Percentiles rank a stretch among this genome's conserved stretches.
Conservation (phyloP, 163 green algal genomes). For the Scenedesmus sp. region DNA sequence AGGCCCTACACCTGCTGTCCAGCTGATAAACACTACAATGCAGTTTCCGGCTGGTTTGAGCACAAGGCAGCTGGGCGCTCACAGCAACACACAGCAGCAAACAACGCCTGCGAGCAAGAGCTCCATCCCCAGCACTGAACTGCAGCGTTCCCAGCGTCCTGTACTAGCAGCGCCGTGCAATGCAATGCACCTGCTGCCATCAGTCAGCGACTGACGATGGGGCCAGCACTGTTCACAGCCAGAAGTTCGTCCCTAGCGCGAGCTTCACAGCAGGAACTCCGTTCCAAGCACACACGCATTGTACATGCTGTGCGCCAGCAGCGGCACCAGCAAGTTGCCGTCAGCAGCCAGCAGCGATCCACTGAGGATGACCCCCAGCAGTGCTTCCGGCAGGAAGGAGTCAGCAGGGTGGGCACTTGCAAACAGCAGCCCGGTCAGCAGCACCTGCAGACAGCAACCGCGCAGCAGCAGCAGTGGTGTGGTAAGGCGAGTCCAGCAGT, state of each 20-base stretch:
- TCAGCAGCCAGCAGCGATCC: constrained; percentile 31
- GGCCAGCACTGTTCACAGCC: not conserved
- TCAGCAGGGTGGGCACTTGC: constrained; percentile 38
- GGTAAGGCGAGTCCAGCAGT: too few relatives aligned
- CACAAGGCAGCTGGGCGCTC: too few relatives aligned
- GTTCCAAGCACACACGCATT: constrained; percentile 24
- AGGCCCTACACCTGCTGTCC: too few relatives aligned
- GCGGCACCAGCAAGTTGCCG: constrained; percentile 40
- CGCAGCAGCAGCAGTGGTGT: constrained; percentile 3
- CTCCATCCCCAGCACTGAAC: too few relatives aligned
- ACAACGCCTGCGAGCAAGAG: too few relatives aligned
- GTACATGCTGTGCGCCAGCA: constrained; percentile 48
- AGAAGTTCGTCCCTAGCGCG: not conserved
- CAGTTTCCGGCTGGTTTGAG: too few relatives aligned
- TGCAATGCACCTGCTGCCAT: too few relatives aligned
- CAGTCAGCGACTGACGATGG: too few relatives aligned
- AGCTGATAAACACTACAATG: too few relatives aligned
- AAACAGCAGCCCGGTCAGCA: constrained; percentile 39
- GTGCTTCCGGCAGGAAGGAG: constrained; percentile 13
- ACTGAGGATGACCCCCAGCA: constrained; percentile 30
- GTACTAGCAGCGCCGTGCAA: too few relatives aligned
- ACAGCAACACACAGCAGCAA: too few relatives aligned
- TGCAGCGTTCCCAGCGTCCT: too few relatives aligned
- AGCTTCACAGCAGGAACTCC: constrained; percentile 27
- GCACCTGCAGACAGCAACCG: constrained; percentile 9